Conservation (phyloP, 169 alveolate species). For the Plasmodium relictum region DNA sequence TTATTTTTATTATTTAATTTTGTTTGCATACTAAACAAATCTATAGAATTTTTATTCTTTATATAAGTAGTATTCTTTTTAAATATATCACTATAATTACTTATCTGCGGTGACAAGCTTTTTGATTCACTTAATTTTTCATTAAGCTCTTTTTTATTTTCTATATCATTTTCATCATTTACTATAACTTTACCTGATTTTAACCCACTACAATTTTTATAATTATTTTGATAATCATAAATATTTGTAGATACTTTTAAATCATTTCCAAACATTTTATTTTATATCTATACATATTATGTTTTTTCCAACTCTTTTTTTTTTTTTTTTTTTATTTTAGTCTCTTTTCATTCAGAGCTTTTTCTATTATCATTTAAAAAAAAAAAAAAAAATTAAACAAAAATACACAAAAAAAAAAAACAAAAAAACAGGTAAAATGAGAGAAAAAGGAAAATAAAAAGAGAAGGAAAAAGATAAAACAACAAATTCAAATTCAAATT, state of each 20-base stretch:
- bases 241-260: background rate
- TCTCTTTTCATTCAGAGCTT: background rate
- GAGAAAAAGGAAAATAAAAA: background rate
- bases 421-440: background rate
- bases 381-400: background rate
- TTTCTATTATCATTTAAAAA: background rate
- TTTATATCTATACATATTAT: background rate
- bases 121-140: background rate
- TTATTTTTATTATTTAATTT: slow-evolving; percentile 2
- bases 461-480: background rate
- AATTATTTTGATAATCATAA: slow-evolving; percentile 1
- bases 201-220: background rate
- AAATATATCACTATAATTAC: background rate
- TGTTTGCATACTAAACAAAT: background rate
- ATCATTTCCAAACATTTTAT: slow-evolving; percentile 7
- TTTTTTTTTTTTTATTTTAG: slow-evolving; percentile 5
- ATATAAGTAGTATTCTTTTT: background rate
- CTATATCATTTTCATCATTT: background rate
- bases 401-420: background rate
- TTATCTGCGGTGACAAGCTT: background rate
- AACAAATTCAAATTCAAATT: background rate
- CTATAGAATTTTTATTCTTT: background rate
- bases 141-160: background rate
- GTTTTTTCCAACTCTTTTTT: background rate
- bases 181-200: background rate